Conservation (phyloP, 306 rosid genomes). For the Crotalaria pallida region DNA sequence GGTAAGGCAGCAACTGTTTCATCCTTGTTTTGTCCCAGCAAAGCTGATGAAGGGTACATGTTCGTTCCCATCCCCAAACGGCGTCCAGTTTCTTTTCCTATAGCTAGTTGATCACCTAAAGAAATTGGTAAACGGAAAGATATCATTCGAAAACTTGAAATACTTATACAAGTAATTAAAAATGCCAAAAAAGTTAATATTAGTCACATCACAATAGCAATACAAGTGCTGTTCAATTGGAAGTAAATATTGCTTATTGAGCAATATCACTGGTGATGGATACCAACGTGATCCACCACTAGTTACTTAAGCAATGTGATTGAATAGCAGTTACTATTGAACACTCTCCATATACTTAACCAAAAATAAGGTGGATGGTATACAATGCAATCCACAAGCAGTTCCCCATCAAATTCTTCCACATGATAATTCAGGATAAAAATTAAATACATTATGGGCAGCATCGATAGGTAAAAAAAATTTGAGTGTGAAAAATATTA, state of each 20-base stretch:
- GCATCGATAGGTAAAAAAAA: not conserved
- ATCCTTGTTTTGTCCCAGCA: conserved; percentile 66
- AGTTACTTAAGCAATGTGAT: not conserved
- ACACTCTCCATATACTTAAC: not conserved
- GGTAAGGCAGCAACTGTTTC: conserved; percentile 56
- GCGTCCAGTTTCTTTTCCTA: conserved; percentile 85
- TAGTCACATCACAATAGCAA: not conserved
- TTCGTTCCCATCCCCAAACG: conserved; percentile 89
- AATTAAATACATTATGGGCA: not conserved
- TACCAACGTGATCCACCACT: not conserved
- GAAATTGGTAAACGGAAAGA: not conserved
- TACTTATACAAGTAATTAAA: not conserved
- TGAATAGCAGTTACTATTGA: not conserved
- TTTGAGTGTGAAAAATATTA: not conserved
- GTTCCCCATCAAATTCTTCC: not conserved
- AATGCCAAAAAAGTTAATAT: not conserved
- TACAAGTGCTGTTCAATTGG: not conserved
- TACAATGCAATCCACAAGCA: not conserved
- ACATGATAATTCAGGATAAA: not conserved
- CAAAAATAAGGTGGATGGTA: not conserved
- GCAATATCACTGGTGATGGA: not conserved
- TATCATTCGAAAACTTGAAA: not conserved
- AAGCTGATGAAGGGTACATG: conserved; percentile 80
- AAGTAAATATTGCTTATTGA: not conserved
- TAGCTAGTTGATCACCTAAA: conserved; percentile 81